Evolutionary conservation across 2,329 filamentous ascomycete genomes (phyloP).

Genomic region (Alternaria conjuncta): DNA sequence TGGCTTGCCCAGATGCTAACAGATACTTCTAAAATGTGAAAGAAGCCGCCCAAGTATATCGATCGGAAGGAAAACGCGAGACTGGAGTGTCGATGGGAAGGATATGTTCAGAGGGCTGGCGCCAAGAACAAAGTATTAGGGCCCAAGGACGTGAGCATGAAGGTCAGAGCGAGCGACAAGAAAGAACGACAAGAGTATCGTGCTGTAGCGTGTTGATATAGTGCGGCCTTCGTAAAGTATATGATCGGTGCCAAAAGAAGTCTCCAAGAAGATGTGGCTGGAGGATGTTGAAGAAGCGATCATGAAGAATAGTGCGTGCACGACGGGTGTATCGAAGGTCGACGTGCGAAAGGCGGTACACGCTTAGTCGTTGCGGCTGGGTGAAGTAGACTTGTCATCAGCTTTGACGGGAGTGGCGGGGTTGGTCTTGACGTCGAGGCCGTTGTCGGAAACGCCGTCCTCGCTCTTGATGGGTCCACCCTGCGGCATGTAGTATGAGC

Average conservation of each 20-base stretch:
- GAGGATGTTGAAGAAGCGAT: constrained; percentile 36
- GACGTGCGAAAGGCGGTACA: constrained; percentile 1
- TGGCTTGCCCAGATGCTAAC: constrained; percentile 31
- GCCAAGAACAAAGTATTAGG: constrained; percentile 30
- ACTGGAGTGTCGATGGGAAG: constrained; percentile 19
- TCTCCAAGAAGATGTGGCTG: constrained; percentile 26
- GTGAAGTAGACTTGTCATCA: constrained; percentile 32
- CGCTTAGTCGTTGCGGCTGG: constrained; percentile 38
- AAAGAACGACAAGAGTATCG: constrained; percentile 23
- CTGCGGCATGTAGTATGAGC: constrained; percentile 37
- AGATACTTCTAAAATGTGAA: constrained; percentile 37
- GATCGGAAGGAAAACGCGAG: constrained; percentile 15
- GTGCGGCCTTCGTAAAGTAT: constrained; percentile 17
- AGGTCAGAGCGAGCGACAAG: constrained; percentile 13
- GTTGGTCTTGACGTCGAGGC: constrained; percentile 38
- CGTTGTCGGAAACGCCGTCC: constrained; percentile 38
- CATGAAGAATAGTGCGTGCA: constrained; percentile 40
- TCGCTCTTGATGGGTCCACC: constrained; percentile 35
- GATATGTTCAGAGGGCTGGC: constrained; percentile 26
- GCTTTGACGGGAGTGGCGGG: constrained; percentile 46
- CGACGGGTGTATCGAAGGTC: constrained; percentile 18
- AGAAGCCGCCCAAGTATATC: constrained; percentile 19
- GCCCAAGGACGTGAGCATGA: constrained; percentile 17
- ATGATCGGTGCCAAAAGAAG: constrained; percentile 26
- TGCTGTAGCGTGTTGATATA: constrained; percentile 20